phyloP scores from a whole-genome alignment of 2,329 filamentous ascomycete species.

The Nakataea oryzae region DNA sequence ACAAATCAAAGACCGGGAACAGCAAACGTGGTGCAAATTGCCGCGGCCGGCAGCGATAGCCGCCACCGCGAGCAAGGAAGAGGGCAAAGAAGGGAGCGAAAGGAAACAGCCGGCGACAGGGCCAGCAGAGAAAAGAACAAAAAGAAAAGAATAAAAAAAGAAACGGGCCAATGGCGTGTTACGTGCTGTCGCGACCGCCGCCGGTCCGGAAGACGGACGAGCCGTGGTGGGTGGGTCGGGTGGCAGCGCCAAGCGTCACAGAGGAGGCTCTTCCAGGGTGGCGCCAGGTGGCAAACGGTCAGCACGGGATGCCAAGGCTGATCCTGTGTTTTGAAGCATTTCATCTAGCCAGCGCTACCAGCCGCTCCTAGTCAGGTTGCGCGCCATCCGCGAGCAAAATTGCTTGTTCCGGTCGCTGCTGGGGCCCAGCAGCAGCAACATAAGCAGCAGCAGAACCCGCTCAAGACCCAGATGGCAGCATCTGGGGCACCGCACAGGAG shows the following conservation, averaged over 20 bases:
- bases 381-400: background rate
- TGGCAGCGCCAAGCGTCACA: background rate
- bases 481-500: too few species aligned
- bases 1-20: too few species aligned
- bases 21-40: background rate
- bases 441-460: too few species aligned
- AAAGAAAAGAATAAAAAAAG: too few species aligned
- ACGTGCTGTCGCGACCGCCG: too few species aligned
- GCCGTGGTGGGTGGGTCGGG: background rate
- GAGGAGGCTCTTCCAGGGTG: background rate
- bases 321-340: background rate
- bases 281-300: background rate
- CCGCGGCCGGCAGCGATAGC: background rate
- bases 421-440: background rate
- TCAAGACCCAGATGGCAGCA: too few species aligned
- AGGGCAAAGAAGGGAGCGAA: too few species aligned
- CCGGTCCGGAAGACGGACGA: background rate
- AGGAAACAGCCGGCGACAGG: too few species aligned
- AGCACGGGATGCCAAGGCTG: background rate
- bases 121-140: too few species aligned
- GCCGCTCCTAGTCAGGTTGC: background rate
- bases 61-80: too few species aligned
- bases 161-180: background rate
- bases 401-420: background rate
- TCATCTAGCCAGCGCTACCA: background rate